Base-by-base conservation (phyloP, 768 basidiomycete species). In the Phanerochaete sordida region DNA sequence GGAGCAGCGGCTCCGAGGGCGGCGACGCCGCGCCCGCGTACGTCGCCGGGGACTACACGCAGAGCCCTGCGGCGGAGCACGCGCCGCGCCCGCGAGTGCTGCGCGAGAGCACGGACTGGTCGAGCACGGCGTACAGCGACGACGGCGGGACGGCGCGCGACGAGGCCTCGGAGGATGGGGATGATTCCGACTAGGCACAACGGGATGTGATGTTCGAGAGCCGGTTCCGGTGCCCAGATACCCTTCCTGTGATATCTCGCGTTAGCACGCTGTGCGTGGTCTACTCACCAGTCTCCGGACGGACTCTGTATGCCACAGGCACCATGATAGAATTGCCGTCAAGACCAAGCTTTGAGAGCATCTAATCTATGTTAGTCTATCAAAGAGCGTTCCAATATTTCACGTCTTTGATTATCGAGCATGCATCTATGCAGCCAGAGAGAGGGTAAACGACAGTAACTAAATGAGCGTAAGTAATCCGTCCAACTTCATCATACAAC, bases 391-490 rank as follows among this genome's bases (percentile, higher is more conserved):
- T 43, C 39, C 39, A 4, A 4, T 43, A 43, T 43, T 43, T 43
- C 39, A 48, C 47, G 19, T 48, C 47, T 48, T 26, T 26, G 47
- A 48, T 48, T 48, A 48, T 26, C 27, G 47, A 24, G 47, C 47
- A 48, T 48, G 27, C 27, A 19, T 48, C 47, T 26, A 6, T 28
- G 47, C 23, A 8, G 47, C 27, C 27, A 12, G 53, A 35, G 43
- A 43, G 53, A 54, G 53, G 47, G 31, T 46, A 44, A 57, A 46
- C 35, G 46, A 57, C 44, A 30, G 44, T 26, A 35, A 57, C 58
- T 59, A 53, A 59, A 59, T 52, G 58, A 59, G 44, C 44, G 58
- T 59, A 52, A 57, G 56, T 51, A 46, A 45, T 53, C 45, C 50
- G 51, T 57, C 21, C 56, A 33, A 46, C 43, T 48, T 57, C 56